A percentile compares a stretch with the other conserved stretches of the same genome.
Evolutionary conservation across 2,329 filamentous ascomycete genomes (phyloP).

Genomic region (Trichoderma asperellum): DNA sequence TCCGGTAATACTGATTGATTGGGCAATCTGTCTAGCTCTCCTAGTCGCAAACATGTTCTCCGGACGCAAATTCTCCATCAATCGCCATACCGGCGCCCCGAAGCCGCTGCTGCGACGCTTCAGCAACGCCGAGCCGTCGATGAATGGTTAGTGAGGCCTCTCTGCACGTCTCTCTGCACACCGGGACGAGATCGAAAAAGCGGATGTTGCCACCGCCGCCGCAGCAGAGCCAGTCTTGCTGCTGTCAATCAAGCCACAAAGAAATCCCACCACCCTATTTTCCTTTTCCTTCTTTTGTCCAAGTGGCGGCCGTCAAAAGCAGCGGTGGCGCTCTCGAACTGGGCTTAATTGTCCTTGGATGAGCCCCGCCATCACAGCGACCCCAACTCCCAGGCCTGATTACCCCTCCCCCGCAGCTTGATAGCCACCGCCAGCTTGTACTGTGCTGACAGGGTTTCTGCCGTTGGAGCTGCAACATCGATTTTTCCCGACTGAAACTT

Average conservation of each 20-base stretch:
- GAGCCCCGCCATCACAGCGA: slow-evolving; percentile 13
- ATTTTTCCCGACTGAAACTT: background rate
- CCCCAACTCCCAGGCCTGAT: slow-evolving; percentile 9
- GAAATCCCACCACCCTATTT: background rate
- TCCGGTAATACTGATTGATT: background rate
- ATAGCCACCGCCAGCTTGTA: slow-evolving; percentile 1
- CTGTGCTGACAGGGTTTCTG: background rate
- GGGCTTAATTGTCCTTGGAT: slow-evolving; percentile 21
- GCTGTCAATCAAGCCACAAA: slow-evolving; percentile 1
- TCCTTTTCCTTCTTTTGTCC: background rate
- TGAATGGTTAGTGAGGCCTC: slow-evolving; percentile 53
- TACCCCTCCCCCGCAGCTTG: slow-evolving; percentile 30
- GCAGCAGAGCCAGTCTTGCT: background rate
- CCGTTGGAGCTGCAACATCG: background rate
- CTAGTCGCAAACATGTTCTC: slow-evolving; percentile 50
- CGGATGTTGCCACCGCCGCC: slow-evolving; percentile 4
- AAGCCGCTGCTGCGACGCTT: slow-evolving; percentile 59
- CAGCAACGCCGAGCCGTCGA: slow-evolving; percentile 60
- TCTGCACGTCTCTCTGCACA: background rate
- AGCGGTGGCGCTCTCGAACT: slow-evolving; percentile 17
- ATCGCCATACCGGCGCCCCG: slow-evolving; percentile 66
- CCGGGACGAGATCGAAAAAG: background rate
- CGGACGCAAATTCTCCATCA: slow-evolving; percentile 68
- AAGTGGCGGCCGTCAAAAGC: slow-evolving; percentile 6
- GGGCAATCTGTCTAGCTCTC: background rate